These are phyloP conservation scores for Annona squamosa DNA, from an alignment of 164 flowering plant genomes.

Conservation along the genomic window DNA sequence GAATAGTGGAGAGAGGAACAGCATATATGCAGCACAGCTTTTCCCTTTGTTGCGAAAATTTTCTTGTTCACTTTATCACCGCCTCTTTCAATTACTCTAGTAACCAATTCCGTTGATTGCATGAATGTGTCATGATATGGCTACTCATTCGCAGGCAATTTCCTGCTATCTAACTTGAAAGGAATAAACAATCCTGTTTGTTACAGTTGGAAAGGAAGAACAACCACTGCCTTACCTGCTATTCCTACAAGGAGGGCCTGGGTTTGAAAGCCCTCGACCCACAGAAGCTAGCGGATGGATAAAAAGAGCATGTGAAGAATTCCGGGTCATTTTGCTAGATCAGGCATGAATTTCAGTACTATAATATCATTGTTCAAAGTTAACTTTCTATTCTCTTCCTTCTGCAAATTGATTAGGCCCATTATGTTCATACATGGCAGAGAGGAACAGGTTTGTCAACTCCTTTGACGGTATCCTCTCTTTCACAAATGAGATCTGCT, in stretches of 20 bases:
- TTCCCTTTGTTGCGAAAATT: not conserved
- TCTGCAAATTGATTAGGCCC: not conserved
- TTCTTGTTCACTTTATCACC: not conserved
- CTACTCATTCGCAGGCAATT: not conserved
- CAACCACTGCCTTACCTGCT: slow-evolving; percentile 61
- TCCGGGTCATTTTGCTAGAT: slow-evolving; percentile 76
- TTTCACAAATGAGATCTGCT: slow-evolving; percentile 63
- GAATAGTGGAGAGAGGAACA: too few relatives aligned
- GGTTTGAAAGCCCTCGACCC: slow-evolving; percentile 82
- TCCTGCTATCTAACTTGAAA: not conserved
- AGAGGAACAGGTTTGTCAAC: slow-evolving; percentile 97
- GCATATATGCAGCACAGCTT: too few relatives aligned
- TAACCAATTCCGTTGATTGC: not conserved
- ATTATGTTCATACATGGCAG: slow-evolving; percentile 32
- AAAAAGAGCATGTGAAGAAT: slow-evolving; percentile 76
- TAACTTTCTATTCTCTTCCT: not conserved
- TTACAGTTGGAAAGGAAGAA: slow-evolving; percentile 87
- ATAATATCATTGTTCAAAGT: not conserved
- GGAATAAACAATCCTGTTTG: not conserved
- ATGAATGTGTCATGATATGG: not conserved
- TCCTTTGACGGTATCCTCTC: slow-evolving; percentile 72
- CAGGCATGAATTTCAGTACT: slow-evolving; percentile 49
- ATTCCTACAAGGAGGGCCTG: slow-evolving; percentile 95
- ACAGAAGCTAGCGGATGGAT: slow-evolving; percentile 95
- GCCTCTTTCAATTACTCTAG: not conserved